These are phyloP conservation scores for Globisporangium okanoganense DNA, from an alignment of 352 stramenopile species.

Conservation along the genomic window DNA sequence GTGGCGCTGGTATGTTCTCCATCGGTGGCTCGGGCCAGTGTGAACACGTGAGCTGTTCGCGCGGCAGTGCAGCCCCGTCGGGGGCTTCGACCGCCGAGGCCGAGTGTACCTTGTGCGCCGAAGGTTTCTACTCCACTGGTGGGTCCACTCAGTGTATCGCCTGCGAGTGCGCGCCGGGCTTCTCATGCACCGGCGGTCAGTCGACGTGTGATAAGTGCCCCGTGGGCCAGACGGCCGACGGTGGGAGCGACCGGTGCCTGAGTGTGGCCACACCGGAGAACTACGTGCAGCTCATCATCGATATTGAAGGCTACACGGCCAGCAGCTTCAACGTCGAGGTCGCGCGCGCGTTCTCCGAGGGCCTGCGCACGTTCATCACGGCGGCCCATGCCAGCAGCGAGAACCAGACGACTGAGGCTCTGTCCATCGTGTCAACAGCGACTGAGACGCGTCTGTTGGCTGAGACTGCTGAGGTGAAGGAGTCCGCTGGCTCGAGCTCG, in stretches of 20 bases:
- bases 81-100: conserved; percentile 21
- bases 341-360: conserved; percentile 24
- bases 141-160: conserved; percentile 41
- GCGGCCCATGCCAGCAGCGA: conserved; percentile 9
- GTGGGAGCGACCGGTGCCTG: conserved; percentile 31
- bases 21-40: conserved; percentile 33
- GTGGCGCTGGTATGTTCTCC: conserved; percentile 32
- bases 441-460: background rate
- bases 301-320: conserved; percentile 41
- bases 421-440: background rate
- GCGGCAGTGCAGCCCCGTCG: conserved; percentile 28
- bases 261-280: conserved; percentile 18
- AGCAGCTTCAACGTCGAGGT: conserved; percentile 40
- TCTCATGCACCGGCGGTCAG: conserved; percentile 24
- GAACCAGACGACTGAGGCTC: background rate
- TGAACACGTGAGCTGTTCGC: conserved; percentile 26
- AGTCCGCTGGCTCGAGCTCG: background rate
- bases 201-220: conserved; percentile 31
- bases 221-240: conserved; percentile 17
- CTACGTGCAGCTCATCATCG: conserved; percentile 37
- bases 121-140: conserved; percentile 46
- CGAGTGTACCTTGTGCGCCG: conserved; percentile 35
- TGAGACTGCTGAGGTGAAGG: background rate
- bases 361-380: conserved; percentile 34
- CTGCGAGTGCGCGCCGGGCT: conserved; percentile 29